Base-by-base conservation (phyloP, 2,329 filamentous ascomycete species). In the Fusarium sp. region DNA sequence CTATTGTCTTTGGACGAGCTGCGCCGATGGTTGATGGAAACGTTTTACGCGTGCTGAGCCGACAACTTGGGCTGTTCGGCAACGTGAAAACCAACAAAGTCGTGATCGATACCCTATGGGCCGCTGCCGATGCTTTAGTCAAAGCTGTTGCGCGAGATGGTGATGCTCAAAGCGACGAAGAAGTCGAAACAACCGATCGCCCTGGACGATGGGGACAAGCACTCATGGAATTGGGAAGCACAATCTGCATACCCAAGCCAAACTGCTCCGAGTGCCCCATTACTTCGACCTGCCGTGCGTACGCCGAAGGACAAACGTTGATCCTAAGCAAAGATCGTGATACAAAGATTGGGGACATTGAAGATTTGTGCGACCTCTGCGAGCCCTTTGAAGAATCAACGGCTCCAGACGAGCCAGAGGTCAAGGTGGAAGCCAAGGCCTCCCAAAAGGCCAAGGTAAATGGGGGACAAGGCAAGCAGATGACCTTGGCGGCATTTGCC, bases 1-100 rank as follows among this genome's bases (percentile, higher is more conserved):
- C 89, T 60, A 92, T 92, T 57, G 89, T 90, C 1, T 92, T 90
- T 74, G 90, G 90, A 0, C 83, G 84, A 32, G 82, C 89, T 1
- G 88, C 87, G 39, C 85, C 90, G 4, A 89, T 92, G 84, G 88
- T 92, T 0, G 90, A 92, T 74, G 90, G 90, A 15, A 92, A 92
- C 66, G 90, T 92, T 13, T 78, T 89, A 28, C 83, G 90, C 17
- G 90, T 92, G 26, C 78, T 92, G 66, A 90, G 88, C 68, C 83
- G 90, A 30, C 90, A 91, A 78, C 81, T 91, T 26, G 90, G 89
- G 1, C 70, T 92, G 0, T 83, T 87, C 42, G 87, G 85, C 17
- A 87, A 91, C 72, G 85, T 86, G 18, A 91, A 91, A 77, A 83
- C 86, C 11, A 87, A 89, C 69, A 90, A 87, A 75, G 71, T 76